A percentile compares a stretch with the other conserved stretches of the same genome.
phyloP scores from a whole-genome alignment of 2,329 filamentous ascomycete genomes.

The Fusarium xylarioides region DNA sequence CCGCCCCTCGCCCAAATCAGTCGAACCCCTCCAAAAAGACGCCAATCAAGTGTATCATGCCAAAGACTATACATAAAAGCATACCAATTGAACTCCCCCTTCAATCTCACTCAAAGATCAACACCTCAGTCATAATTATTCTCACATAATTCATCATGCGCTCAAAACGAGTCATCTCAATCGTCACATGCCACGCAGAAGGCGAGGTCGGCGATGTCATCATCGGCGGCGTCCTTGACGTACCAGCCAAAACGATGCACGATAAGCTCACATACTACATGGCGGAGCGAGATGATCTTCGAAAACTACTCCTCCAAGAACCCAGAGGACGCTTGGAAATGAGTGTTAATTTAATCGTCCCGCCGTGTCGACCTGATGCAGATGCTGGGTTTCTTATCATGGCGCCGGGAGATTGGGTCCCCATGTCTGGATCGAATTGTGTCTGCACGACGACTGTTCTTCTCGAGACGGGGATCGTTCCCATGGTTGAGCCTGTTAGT shows the following conservation, averaged over 20 bases:
- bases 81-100: not conserved
- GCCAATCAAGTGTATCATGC: not conserved
- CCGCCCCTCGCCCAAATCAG: constrained; percentile 1
- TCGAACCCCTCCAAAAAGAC: not conserved
- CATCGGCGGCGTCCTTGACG: constrained; percentile 56
- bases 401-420: constrained; percentile 31
- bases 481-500: constrained; percentile 50
- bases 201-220: constrained; percentile 60
- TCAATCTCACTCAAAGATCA: not conserved
- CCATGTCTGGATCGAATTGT: constrained; percentile 53
- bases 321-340: constrained; percentile 5
- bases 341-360: not conserved
- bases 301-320: not conserved
- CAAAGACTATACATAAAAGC: not conserved
- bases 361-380: constrained; percentile 49
- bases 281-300: constrained; percentile 51
- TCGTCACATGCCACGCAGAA: constrained; percentile 51
- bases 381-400: constrained; percentile 54
- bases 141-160: not conserved
- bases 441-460: constrained; percentile 55
- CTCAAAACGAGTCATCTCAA: constrained; percentile 36
- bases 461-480: constrained; percentile 56
- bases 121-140: not conserved
- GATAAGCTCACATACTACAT: constrained; percentile 57
- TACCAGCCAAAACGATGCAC: constrained; percentile 55